These are phyloP conservation scores for Capsicum pubescens DNA, from an alignment of 257 asterid genomes.

Conservation along the genomic window DNA sequence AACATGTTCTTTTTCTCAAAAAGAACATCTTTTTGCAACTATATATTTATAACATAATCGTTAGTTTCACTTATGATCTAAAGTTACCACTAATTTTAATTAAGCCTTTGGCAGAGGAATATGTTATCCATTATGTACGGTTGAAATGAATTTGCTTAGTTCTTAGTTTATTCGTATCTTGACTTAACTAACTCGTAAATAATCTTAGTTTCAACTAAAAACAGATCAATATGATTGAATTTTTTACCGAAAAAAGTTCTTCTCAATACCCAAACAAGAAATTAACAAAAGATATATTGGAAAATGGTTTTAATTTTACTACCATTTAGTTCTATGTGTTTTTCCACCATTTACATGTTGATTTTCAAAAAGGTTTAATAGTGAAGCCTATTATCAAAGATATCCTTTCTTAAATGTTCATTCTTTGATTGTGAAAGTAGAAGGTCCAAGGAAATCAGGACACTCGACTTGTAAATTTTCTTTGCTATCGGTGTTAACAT, in stretches of 20 bases:
- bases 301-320: neutral
- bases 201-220: neutral
- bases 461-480: neutral
- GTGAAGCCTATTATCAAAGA: neutral
- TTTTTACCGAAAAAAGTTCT: neutral
- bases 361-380: neutral
- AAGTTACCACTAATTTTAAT: neutral
- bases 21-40: neutral
- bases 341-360: neutral
- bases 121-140: neutral
- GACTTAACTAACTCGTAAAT: neutral
- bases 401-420: neutral
- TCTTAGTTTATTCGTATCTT: neutral
- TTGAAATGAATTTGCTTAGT: neutral
- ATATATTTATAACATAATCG: neutral
- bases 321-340: neutral
- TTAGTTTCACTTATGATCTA: neutral
- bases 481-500: neutral
- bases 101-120: neutral
- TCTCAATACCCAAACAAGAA: too few species aligned
- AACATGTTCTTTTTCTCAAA: neutral
- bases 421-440: slow-evolving; percentile 10
- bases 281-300: too few species aligned
- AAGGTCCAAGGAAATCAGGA: slow-evolving; percentile 14
- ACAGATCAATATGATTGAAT: neutral